phyloP scores from a whole-genome alignment of 345 rosid species.

The Gossypium herbaceum region DNA sequence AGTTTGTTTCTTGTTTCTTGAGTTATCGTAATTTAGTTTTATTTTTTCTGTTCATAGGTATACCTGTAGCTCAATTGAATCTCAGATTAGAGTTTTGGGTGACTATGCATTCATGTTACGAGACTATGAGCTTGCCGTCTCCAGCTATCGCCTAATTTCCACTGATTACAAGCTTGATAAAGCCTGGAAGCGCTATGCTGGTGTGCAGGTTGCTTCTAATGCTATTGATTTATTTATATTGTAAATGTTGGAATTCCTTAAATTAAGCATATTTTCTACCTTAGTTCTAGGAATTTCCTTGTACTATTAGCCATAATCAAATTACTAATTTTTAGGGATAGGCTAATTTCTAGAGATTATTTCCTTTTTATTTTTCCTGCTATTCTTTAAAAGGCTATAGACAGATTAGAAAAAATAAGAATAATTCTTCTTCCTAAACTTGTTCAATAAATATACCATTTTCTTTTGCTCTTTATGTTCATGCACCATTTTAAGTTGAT shows the following conservation, averaged over 20 bases:
- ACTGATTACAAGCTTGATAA: constrained; percentile 96
- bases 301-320: too few relatives aligned
- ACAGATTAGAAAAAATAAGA: too few relatives aligned
- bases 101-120: constrained; percentile 97
- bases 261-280: too few relatives aligned
- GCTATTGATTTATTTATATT: background rate
- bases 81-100: constrained; percentile 90
- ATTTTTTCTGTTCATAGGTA: constrained; percentile 57
- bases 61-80: constrained; percentile 81
- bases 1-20: constrained; percentile 15
- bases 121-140: constrained; percentile 91
- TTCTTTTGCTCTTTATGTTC: constrained; percentile 3
- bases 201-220: constrained; percentile 71
- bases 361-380: too few relatives aligned
- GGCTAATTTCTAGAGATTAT: too few relatives aligned
- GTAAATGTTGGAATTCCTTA: too few relatives aligned
- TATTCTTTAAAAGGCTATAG: too few relatives aligned
- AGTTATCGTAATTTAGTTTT: constrained; percentile 18
- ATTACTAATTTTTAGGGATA: too few relatives aligned
- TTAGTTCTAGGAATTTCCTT: too few relatives aligned
- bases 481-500: background rate
- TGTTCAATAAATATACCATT: background rate
- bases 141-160: constrained; percentile 88
- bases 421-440: too few relatives aligned
- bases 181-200: constrained; percentile 98